Conservation (phyloP, 2,329 filamentous ascomycete genomes). For the Pseudogymnoascus sp. region DNA sequence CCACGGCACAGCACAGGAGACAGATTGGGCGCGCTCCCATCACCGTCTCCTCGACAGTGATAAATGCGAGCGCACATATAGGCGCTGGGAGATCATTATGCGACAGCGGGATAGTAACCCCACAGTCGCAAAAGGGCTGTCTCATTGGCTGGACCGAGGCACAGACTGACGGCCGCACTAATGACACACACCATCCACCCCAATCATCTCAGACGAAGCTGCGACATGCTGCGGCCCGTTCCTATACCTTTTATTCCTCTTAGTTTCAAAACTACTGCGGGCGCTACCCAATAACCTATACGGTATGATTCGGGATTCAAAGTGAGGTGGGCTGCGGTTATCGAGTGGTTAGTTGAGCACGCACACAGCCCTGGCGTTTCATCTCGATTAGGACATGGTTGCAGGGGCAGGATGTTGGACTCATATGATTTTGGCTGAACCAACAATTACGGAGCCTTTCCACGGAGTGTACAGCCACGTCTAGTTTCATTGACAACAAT, state of each 20-base stretch:
- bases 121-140: no score
- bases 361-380: neutral
- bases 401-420: slow-evolving; percentile 8
- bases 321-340: neutral
- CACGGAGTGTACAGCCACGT: neutral
- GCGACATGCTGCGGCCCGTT: neutral
- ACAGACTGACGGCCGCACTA: neutral
- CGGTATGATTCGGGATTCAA: neutral
- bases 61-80: no score
- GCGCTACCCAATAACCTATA: neutral
- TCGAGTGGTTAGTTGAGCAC: neutral
- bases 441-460: slow-evolving; percentile 2
- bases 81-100: no score
- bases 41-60: slow-evolving; percentile 32
- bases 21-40: slow-evolving; percentile 44
- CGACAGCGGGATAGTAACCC: no score
- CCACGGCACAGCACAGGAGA: slow-evolving; percentile 37
- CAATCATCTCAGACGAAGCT: neutral
- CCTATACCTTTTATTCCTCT: neutral
- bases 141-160: neutral
- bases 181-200: neutral
- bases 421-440: slow-evolving; percentile 9
- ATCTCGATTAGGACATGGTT: neutral
- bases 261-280: neutral
- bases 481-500: neutral